These are phyloP conservation scores for Pezicula neosporulosa DNA, from an alignment of 2,329 filamentous ascomycete species.

Conservation along the genomic window DNA sequence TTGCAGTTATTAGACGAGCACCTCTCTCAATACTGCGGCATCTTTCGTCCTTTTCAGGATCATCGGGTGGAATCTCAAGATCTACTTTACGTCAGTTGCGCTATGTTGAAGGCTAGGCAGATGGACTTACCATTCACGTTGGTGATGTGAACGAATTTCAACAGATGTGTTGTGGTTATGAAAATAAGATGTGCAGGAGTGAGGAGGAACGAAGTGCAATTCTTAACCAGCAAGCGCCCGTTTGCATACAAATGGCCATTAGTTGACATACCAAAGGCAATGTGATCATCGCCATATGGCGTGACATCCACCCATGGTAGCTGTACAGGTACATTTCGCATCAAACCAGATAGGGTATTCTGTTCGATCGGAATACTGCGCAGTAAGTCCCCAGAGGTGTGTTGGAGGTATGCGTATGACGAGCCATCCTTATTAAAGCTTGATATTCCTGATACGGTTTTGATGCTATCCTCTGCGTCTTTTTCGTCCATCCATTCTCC, in stretches of 20 bases:
- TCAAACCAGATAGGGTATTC: conserved; percentile 16
- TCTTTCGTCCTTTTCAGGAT: conserved; percentile 87
- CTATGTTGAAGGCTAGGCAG: not conserved
- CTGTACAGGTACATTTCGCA: conserved; percentile 23
- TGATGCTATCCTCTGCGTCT: conserved; percentile 5
- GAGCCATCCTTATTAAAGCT: conserved; percentile 18
- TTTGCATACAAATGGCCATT: conserved; percentile 79
- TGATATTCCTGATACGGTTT: conserved; percentile 18
- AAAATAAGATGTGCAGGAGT: conserved; percentile 83
- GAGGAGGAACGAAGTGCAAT: conserved; percentile 86
- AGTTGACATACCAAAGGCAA: conserved; percentile 59
- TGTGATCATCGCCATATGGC: conserved; percentile 15
- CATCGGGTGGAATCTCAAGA: conserved; percentile 79
- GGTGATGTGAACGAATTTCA: conserved; percentile 89
- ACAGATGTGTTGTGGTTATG: conserved; percentile 85
- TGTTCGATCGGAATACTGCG: conserved; percentile 23
- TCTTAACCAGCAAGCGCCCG: conserved; percentile 69
- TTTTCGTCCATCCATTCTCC: conserved; percentile 23
- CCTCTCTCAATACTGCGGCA: conserved; percentile 91
- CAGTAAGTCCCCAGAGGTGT: conserved; percentile 19
- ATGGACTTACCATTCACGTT: conserved; percentile 53
- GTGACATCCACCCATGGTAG: conserved; percentile 31
- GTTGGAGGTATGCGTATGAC: conserved; percentile 23
- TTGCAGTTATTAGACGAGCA: conserved; percentile 79
- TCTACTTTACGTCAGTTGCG: conserved; percentile 42